Evolutionary conservation across 2,329 filamentous ascomycete species (phyloP), one percentile per base, ranked within the genome.

Genomic region (Pestalotiopsis sp.): DNA sequence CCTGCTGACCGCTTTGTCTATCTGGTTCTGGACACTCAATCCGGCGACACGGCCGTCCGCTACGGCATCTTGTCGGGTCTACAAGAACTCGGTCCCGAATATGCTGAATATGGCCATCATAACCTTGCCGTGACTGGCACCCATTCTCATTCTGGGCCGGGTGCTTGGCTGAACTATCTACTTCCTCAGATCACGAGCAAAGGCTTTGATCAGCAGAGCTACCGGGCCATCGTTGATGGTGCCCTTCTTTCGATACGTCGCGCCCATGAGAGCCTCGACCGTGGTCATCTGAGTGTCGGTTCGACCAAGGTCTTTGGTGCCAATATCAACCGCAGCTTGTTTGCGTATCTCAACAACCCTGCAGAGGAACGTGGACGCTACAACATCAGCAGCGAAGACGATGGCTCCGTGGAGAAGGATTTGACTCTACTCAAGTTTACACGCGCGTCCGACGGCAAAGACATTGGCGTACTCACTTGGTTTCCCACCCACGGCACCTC

Each of bases 401-500:
- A 88, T 74, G 83, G 83, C 3, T 83, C 83, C 0, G 83, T 85
- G 3, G 92, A 94, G 75, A 95, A 93, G 78, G 87, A 87, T 4
- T 82, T 98, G 82, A 95, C 92, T 0, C 81, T 97, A 55, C 83
- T 98, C 35, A 91, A 90, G 69, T 94, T 98, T 76, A 89, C 89
- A 71, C 87, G 92, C 48, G 87, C 88, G 10, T 91, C 88, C 0
- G 93, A 96, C 75, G 85, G 86, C 61, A 94, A 94, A 80, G 91
- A 91, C 67, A 88, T 94, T 56, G 94, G 94, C 13, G 83, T 97
- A 0, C 81, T 98, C 68, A 96, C 93, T 17, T 98, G 94, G 93
- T 97, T 95, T 77, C 89, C 95, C 2, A 92, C 94, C 0, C 95
- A 98, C 77, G 94, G 94, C 60, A 98, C 95, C 0, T 97, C 94